Evolutionary conservation across 2,329 filamentous ascomycete genomes (phyloP).

Genomic region (Cladosporium velox): DNA sequence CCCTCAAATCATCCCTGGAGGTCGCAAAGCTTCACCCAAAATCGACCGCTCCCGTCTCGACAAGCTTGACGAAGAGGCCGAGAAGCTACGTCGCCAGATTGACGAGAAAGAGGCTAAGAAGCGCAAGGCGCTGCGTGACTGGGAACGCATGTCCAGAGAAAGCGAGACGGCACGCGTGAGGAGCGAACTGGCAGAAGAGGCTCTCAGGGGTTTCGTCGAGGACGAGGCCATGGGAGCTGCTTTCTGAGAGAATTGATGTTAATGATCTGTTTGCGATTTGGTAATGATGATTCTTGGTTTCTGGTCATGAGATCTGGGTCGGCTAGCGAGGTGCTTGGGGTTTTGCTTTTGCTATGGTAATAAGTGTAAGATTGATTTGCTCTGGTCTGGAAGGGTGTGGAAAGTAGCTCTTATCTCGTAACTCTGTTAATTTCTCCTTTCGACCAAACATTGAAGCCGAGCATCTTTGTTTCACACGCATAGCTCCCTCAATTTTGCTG

Average conservation of each 20-base stretch:
- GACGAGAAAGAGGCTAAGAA: constrained; percentile 50
- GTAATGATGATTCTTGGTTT: neutral
- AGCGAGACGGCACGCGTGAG: constrained; percentile 47
- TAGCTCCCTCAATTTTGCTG: neutral
- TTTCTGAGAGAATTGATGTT: constrained; percentile 23
- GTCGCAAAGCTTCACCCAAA: constrained; percentile 44
- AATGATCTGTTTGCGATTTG: constrained; percentile 9
- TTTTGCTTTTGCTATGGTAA: neutral
- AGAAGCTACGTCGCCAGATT: constrained; percentile 47
- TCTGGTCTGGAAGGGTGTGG: neutral
- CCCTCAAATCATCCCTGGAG: constrained; percentile 48
- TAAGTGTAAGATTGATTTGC: neutral
- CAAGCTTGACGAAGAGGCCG: constrained; percentile 51
- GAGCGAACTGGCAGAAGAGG: constrained; percentile 50
- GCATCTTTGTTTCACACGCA: no score
- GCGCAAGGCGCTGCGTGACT: constrained; percentile 47
- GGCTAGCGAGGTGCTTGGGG: constrained; percentile 8
- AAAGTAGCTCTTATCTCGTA: constrained; percentile 8
- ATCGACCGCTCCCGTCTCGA: constrained; percentile 46
- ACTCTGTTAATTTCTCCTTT: neutral
- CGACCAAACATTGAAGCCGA: neutral
- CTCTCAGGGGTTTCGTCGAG: constrained; percentile 45
- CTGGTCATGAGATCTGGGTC: neutral
- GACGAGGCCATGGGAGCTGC: constrained; percentile 42
- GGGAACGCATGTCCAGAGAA: constrained; percentile 49